phyloP scores from a whole-genome alignment of 83 land plant genomes.

The Picea mariana region DNA sequence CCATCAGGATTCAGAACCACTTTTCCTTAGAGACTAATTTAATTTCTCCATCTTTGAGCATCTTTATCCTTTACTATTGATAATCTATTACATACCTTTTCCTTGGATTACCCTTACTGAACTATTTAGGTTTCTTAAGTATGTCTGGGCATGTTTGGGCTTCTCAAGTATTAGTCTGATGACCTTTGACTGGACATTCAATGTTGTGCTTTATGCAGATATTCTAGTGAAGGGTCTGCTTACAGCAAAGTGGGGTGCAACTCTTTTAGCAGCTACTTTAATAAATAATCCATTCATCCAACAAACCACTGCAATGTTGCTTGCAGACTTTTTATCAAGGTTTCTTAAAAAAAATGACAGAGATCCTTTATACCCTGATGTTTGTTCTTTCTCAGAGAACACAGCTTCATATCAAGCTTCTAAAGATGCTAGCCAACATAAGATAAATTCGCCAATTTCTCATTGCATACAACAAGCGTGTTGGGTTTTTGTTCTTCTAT shows the following conservation, averaged over 20 bases:
- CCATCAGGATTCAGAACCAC: neutral
- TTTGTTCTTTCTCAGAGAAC: neutral
- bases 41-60: neutral
- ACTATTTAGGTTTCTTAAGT: neutral
- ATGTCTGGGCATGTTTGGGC: neutral
- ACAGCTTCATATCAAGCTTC: neutral
- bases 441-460: slow-evolving; percentile 1
- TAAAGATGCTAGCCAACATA: slow-evolving; percentile 21
- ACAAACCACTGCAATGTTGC: slow-evolving; percentile 17
- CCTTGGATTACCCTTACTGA: neutral
- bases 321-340: slow-evolving; percentile 22
- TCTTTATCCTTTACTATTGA: slow-evolving; percentile 3
- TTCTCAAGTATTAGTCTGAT: neutral
- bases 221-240: slow-evolving; percentile 40
- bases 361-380: neutral
- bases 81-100: neutral
- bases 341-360: neutral
- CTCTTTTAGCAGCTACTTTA: slow-evolving; percentile 29
- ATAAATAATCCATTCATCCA: slow-evolving; percentile 36
- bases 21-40: neutral
- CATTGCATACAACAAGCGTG: slow-evolving; percentile 18
- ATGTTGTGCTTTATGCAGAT: slow-evolving; percentile 26
- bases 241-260: slow-evolving; percentile 27
- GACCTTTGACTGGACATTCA: neutral
- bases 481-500: slow-evolving; percentile 24